Evolutionary conservation across 2,329 filamentous ascomycete species (phyloP).

Genomic region (Penicillium sp.): DNA sequence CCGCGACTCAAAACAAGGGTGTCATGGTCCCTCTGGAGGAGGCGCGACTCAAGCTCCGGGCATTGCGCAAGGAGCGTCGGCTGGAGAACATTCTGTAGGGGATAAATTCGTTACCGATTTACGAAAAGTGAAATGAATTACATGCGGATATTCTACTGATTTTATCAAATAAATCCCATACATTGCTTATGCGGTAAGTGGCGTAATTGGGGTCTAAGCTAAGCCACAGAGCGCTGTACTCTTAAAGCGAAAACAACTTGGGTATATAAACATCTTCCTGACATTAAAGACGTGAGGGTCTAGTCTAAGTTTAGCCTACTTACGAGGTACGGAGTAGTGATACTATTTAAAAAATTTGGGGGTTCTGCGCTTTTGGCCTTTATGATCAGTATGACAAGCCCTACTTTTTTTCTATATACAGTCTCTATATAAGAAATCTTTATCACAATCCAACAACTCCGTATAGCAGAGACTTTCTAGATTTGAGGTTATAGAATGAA

Average conservation of each 20-base stretch:
- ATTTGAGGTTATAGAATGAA: background rate
- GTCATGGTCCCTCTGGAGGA: slow-evolving; percentile 62
- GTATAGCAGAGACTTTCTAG: background rate
- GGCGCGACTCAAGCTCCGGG: slow-evolving; percentile 54
- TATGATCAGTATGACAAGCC: too few relatives aligned
- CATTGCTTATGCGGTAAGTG: background rate
- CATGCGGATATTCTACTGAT: slow-evolving; percentile 10
- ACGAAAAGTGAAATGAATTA: slow-evolving; percentile 21
- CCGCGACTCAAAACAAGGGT: slow-evolving; percentile 61
- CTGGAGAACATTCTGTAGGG: slow-evolving; percentile 43
- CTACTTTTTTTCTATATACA: too few relatives aligned
- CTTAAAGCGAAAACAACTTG: slow-evolving; percentile 3
- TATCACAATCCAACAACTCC: background rate
- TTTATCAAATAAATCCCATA: background rate
- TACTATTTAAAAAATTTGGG: too few relatives aligned
- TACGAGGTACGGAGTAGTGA: too few relatives aligned
- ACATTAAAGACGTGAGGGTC: background rate
- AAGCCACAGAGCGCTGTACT: background rate
- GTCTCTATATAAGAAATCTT: too few relatives aligned
- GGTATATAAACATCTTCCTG: background rate
- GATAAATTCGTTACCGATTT: slow-evolving; percentile 10
- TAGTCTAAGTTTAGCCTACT: background rate
- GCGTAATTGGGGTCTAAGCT: background rate
- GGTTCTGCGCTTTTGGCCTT: too few relatives aligned
- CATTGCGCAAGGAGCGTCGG: slow-evolving; percentile 48